These are phyloP conservation scores for Eucalyptus curtisii DNA, from an alignment of 345 rosid species.

Conservation along the genomic window DNA sequence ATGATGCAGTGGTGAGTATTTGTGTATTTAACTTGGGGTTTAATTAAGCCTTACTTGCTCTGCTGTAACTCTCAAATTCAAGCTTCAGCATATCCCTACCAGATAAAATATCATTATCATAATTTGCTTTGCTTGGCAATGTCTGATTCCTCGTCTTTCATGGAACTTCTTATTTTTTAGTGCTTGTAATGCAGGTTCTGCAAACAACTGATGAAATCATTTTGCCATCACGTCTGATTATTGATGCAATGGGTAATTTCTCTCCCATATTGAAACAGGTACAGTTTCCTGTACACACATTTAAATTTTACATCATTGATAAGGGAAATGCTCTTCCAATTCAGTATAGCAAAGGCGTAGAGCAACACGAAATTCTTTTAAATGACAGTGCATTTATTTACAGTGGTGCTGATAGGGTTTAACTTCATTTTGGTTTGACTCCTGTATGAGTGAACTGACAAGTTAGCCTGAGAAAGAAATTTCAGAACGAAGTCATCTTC, in stretches of 20 bases:
- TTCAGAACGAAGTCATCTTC: not conserved
- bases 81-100: not conserved
- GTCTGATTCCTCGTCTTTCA: not conserved
- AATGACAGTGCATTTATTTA: not conserved
- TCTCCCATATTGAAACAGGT: slow-evolving; percentile 95
- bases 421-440: not conserved
- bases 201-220: slow-evolving; percentile 56
- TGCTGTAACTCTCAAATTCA: not conserved
- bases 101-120: not conserved
- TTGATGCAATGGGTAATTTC: slow-evolving; percentile 96
- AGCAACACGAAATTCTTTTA: not conserved
- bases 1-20: slow-evolving; percentile 69
- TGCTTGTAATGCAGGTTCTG: slow-evolving; percentile 31
- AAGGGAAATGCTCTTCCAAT: not conserved
- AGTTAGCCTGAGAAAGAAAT: not conserved
- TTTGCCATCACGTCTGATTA: slow-evolving; percentile 54
- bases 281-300: not conserved
- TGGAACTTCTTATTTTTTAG: not conserved
- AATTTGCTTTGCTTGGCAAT: not conserved
- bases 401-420: not conserved
- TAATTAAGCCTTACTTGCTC: not conserved
- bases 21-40: not conserved
- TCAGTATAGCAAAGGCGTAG: not conserved
- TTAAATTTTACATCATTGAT: not conserved
- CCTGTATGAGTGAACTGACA: not conserved